Evolutionary conservation across 495 filamentous ascomycete species (phyloP).

Genomic region (Daldinia concentrica): DNA sequence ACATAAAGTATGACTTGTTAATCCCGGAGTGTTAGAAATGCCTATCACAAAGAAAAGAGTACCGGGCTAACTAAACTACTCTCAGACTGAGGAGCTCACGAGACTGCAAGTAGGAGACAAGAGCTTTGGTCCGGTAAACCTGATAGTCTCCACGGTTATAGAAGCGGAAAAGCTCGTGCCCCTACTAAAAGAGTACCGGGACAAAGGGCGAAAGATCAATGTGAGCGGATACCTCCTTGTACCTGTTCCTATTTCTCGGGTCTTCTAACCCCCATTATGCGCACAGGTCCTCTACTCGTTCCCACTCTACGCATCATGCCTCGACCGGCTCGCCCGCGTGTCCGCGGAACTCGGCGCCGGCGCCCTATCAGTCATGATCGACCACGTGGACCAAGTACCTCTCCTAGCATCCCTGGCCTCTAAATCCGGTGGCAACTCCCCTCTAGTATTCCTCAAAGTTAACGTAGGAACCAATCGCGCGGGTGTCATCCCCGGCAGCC

Average conservation of each 20-base stretch:
- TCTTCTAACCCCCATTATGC: neutral
- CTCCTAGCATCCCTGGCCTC: constrained; percentile 52
- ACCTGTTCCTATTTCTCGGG: neutral
- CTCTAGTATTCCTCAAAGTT: constrained; percentile 76
- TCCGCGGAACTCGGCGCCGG: constrained; percentile 59
- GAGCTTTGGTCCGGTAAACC: constrained; percentile 61
- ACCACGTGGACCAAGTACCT: constrained; percentile 71
- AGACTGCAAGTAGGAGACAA: constrained; percentile 74
- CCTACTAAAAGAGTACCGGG: constrained; percentile 66
- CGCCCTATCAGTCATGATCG: constrained; percentile 73
- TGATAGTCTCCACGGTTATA: constrained; percentile 80
- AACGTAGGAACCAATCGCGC: constrained; percentile 82
- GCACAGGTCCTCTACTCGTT: constrained; percentile 78
- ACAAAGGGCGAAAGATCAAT: constrained; percentile 62
- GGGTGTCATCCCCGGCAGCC: constrained; percentile 65
- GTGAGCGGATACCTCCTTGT: constrained; percentile 49
- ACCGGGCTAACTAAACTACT: constrained; percentile 3
- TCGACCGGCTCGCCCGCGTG: constrained; percentile 65
- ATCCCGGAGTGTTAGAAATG: neutral
- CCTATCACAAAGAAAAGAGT: neutral
- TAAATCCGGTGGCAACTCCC: constrained; percentile 51
- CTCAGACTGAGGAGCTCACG: constrained; percentile 75
- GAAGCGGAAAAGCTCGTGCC: constrained; percentile 78
- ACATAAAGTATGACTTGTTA: constrained; percentile 70
- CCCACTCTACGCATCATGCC: constrained; percentile 70